These are phyloP conservation scores for Ogataea paradorogensis DNA, from an alignment of 805 yeast genomes.

Conservation along the genomic window DNA sequence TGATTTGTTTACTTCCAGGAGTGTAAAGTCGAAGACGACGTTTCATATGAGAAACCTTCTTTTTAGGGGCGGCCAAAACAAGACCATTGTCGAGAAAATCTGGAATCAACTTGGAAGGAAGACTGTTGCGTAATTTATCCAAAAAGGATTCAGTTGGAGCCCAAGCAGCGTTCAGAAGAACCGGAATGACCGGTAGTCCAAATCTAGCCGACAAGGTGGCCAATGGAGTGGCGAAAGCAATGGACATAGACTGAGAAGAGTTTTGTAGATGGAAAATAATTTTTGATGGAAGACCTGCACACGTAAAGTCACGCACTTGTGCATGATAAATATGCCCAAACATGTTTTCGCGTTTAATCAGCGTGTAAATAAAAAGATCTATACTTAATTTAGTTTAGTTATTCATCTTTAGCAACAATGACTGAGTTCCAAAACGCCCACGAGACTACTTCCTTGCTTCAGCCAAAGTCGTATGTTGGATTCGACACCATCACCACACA, in stretches of 20 bases:
- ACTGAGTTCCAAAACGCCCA: slow-evolving; percentile 13
- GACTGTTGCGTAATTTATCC: slow-evolving; percentile 3
- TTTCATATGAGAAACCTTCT: slow-evolving; percentile 83
- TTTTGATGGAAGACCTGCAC: background rate
- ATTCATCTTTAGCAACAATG: background rate
- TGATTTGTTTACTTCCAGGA: slow-evolving; percentile 77
- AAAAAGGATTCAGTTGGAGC: slow-evolving; percentile 1
- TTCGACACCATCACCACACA: slow-evolving; percentile 95
- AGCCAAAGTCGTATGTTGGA: slow-evolving; percentile 84
- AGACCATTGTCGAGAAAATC: slow-evolving; percentile 63
- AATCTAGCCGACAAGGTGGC: slow-evolving; percentile 6
- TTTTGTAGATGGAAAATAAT: background rate
- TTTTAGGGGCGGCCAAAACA: slow-evolving; percentile 87
- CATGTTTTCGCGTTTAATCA: slow-evolving; percentile 9
- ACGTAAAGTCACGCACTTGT: background rate
- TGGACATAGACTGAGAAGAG: slow-evolving; percentile 8
- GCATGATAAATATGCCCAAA: background rate
- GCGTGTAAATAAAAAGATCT: slow-evolving; percentile 11
- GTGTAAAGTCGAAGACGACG: slow-evolving; percentile 81
- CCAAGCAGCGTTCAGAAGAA: slow-evolving; percentile 2
- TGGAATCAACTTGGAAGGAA: slow-evolving; percentile 30
- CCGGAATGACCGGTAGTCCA: slow-evolving; percentile 6
- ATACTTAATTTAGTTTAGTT: background rate
- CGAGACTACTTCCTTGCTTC: slow-evolving; percentile 24
- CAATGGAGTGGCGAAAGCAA: slow-evolving; percentile 2